Evolutionary conservation across 495 filamentous ascomycete genomes (phyloP), one percentile per base, ranked within the genome.

Genomic region (Aspergillus bertholletiae): DNA sequence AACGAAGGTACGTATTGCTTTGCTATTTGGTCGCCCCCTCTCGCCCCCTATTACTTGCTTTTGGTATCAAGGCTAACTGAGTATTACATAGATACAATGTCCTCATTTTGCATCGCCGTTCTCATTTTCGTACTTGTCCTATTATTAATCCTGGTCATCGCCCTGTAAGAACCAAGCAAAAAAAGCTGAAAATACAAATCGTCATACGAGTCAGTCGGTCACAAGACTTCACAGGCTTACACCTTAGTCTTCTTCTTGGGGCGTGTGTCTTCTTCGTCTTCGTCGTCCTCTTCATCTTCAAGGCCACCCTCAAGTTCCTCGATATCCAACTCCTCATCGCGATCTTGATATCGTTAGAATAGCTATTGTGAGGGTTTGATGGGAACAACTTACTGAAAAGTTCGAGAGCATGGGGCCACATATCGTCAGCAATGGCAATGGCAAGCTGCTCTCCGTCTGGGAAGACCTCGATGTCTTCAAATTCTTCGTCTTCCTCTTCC

Each of bases 71-170:
- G 39, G 20, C 39, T 43, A 43, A 43, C 20, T 37, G 39, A 41
- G 51, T 13, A 15, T 7, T 17, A 52, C 23, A 62, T 73, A 90
- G 87, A 90, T 77, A 82, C 83, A 47, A 79, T 85, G 78, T 97
- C 91, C 55, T 89, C 90, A 64, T 97, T 92, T 71, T 97, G 92
- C 72, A 96, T 98, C 59, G 89, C 76, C 13, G 63, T 92, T 15
- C 77, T 97, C 59, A 94, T 96, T 44, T 80, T 90, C 51, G 88
- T 94, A 46, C 81, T 97, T 54, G 85, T 96, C 52, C 72, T 97
- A 40, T 71, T 97, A 66, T 79, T 97, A 63, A 83, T 96, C 60
- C 71, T 97, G 49, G 68, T 85, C 35, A 75, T 86, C 47, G 75
- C 81, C 52, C 71, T 84, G 56, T 85, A 72, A 83, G 47, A 32